A percentile compares a stretch with the other conserved stretches of the same genome.
These are phyloP conservation scores for Melanomma pulvis-pyrius DNA, from an alignment of 495 filamentous ascomycete species.

Conservation along the genomic window DNA sequence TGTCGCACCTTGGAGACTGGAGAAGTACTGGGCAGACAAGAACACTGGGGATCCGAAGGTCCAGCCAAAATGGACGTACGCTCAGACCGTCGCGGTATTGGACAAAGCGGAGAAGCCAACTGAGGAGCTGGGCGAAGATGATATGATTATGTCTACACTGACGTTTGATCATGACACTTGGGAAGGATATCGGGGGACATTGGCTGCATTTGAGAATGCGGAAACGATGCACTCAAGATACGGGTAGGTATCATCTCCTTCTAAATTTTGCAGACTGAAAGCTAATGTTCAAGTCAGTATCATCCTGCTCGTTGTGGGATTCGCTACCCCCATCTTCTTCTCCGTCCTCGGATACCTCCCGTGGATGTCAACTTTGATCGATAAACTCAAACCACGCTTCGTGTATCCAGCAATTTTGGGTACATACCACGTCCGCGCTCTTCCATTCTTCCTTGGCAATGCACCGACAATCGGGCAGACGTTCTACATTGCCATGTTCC, in stretches of 20 bases:
- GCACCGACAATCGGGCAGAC: slow-evolving; percentile 49
- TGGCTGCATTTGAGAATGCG: slow-evolving; percentile 10
- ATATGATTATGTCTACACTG: slow-evolving; percentile 13
- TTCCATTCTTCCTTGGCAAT: slow-evolving; percentile 42
- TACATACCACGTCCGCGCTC: slow-evolving; percentile 39
- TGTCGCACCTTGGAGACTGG: slow-evolving; percentile 1
- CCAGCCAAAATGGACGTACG: slow-evolving; percentile 12
- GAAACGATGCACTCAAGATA: slow-evolving; percentile 17
- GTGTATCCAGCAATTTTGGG: slow-evolving; percentile 39
- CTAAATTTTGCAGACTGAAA: not conserved
- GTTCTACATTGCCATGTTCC: slow-evolving; percentile 47
- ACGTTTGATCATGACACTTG: not conserved
- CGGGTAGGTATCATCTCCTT: not conserved
- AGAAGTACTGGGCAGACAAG: slow-evolving; percentile 15
- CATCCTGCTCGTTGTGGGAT: slow-evolving; percentile 13
- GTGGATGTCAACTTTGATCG: slow-evolving; percentile 11
- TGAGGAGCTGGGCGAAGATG: slow-evolving; percentile 10
- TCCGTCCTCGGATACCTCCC: slow-evolving; percentile 13
- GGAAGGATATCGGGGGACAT: not conserved
- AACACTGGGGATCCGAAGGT: slow-evolving; percentile 8
- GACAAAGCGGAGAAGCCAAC: not conserved
- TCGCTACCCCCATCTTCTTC: slow-evolving; percentile 22
- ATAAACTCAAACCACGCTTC: slow-evolving; percentile 21
- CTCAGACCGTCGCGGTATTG: not conserved
- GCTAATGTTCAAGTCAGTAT: slow-evolving; percentile 2